Evolutionary conservation across 306 rosid species (phyloP), one percentile per base, ranked within the genome.

Genomic region (Medicago ruthenica): DNA sequence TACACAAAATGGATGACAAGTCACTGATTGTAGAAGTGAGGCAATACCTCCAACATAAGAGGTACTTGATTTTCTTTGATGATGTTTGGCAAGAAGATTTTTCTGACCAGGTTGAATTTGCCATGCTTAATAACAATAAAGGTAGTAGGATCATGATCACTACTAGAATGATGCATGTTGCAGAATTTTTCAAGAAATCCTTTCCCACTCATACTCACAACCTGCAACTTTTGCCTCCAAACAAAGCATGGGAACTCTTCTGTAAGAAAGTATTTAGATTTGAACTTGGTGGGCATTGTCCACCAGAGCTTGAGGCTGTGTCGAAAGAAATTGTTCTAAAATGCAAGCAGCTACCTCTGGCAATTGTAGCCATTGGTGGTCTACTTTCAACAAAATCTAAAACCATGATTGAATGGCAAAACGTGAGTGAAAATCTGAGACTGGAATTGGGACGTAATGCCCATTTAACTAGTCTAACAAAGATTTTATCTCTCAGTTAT

Each of bases 281-380:
- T 67, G 71, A 67, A 15, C 37, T 2, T 41, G 37, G 7, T 12
- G 54, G 54, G 37, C 34, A 42, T 6, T 67, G 71, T 67, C 71
- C 54, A 41, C 17, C 36, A 7, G 71, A 67, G 36, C 71, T 41
- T 21, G 6, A 41, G 54, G 54, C 9, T 41, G 4, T 67, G 10
- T 67, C 71, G 11, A 44, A 40, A 2, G 70, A 65, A 40, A 40
- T 65, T 39, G 51, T 65, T 65, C 51, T 40, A n/a, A 65, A 65
- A 17, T 65, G 70, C 51, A 39, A 41, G 70, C 51, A 40, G 51
- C 50, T 65, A 18, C 70, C 70, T 17, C 50, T 65, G n/a, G 70
- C 70, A 65, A 65, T 65, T 17, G 70, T 65, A 10, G 70, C 70
- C 51, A 65, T 65, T 39, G 70, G 36, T 17, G 70, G 70, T 37